These are phyloP conservation scores for Fusarium hainanense DNA, from an alignment of 2,329 filamentous ascomycete species.

Conservation along the genomic window DNA sequence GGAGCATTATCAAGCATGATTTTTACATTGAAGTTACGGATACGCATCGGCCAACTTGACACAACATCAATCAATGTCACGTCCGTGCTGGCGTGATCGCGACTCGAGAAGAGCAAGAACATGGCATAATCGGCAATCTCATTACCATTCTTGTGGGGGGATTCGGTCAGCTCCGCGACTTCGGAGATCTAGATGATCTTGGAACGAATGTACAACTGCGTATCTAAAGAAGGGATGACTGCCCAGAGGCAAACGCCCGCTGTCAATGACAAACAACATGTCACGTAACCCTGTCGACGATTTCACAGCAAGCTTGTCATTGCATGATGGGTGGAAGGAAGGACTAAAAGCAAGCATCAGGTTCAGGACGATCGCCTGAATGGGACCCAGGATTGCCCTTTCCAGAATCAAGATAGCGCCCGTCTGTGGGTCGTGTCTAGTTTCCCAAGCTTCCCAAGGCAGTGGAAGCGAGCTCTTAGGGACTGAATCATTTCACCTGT, in stretches of 20 bases:
- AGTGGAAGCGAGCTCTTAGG: slow-evolving; percentile 31
- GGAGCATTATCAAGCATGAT: not conserved
- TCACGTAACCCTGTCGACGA: slow-evolving; percentile 3
- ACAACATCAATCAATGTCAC: not conserved
- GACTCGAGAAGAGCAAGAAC: slow-evolving; percentile 17
- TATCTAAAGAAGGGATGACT: not conserved
- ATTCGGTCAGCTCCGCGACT: slow-evolving; percentile 10
- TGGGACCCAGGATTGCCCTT: slow-evolving; percentile 16
- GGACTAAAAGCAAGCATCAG: slow-evolving; percentile 31
- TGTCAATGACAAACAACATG: slow-evolving; percentile 3
- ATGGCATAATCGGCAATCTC: slow-evolving; percentile 22
- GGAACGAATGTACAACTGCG: slow-evolving; percentile 20
- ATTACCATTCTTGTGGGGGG: not conserved
- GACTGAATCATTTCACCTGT: slow-evolving; percentile 42
- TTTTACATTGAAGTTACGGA: not conserved
- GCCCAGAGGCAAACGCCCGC: slow-evolving; percentile 6
- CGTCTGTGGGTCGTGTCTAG: slow-evolving; percentile 17
- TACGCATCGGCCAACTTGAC: not conserved
- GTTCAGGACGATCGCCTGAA: slow-evolving; percentile 21
- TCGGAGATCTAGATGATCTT: slow-evolving; percentile 13
- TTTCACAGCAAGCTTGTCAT: slow-evolving; percentile 1
- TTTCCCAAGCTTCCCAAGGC: slow-evolving; percentile 34
- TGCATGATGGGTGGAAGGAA: not conserved
- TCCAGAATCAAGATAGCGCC: slow-evolving; percentile 34
- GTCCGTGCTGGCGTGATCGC: slow-evolving; percentile 13